Evolutionary conservation across 768 basidiomycete genomes (phyloP), one percentile per base, ranked within the genome.

Genomic region (Infundibulicybe gibba): DNA sequence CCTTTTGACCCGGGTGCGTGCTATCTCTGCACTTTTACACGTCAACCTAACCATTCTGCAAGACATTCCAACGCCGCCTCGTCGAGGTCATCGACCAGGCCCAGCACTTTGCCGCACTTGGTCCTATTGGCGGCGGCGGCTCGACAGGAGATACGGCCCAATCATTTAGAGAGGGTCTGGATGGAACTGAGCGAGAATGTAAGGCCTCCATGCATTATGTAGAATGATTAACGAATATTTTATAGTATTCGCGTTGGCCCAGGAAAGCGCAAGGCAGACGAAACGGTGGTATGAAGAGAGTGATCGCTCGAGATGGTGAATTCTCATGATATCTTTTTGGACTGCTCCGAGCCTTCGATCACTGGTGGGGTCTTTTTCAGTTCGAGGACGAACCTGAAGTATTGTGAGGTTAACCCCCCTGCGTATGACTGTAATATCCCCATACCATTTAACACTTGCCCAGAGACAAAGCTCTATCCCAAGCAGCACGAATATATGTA

Each of bases 181-280:
- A 97, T 46, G 82, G 79, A n/a, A 90, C 90, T 12, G 94, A 97
- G 62, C 78, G 94, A 52, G 92, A 95, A 72, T 55, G 94, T 95
- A 61, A 74, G 84, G 72, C n/a, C 39, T 15, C n/a, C 17, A 42
- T 43, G 8, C 43, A 32, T 40, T 15, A 16, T 40, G 16, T 44
- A 46, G 13, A n/a, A 34, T 25, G 30, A 11, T 19, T 25, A 16
- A 40, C 35, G 20, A 25, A 25, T 25, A 25, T 25, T 3, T 25
- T 14, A 17, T 20, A 97, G 94, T 97, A 48, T 97, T 95, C 63
- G 68, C 80, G 10, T 68, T 91, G 51, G 92, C 90, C 13, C 91
- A 94, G 59, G 88, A 91, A 48, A 90, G 87, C 50, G 78, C 81
- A 39, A 83, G 80, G 59, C 69, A 74, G 52, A 86, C 84, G 53